A percentile compares a stretch with the other conserved stretches of the same genome.
These are phyloP conservation scores for Zea luxurians DNA, from an alignment of 176 grass and related monocot genomes.

Conservation along the genomic window DNA sequence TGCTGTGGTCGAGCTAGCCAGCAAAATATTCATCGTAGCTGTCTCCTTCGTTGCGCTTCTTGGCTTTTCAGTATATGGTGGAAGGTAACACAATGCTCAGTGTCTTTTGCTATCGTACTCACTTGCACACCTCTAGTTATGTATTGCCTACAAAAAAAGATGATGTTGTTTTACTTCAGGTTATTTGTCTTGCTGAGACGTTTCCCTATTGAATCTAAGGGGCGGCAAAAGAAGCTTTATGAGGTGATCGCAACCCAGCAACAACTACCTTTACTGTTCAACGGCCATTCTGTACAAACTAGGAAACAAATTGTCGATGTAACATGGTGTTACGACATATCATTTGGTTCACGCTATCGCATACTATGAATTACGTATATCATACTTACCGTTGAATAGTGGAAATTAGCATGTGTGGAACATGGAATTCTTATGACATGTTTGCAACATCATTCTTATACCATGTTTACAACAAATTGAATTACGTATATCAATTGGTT, in stretches of 20 bases:
- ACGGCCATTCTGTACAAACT: no score
- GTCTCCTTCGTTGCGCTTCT: slow-evolving; percentile 76
- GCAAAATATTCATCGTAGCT: slow-evolving; percentile 72
- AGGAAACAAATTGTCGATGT: no score
- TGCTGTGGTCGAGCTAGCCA: slow-evolving; percentile 49
- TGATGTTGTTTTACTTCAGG: slow-evolving; percentile 37
- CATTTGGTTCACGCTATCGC: no score
- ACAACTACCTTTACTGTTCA: slow-evolving; percentile 16
- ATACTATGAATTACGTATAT: no score
- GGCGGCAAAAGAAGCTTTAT: slow-evolving; percentile 81
- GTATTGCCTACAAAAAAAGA: background rate
- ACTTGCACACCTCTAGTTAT: background rate
- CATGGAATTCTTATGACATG: no score
- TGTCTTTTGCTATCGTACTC: background rate
- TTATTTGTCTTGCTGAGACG: slow-evolving; percentile 79
- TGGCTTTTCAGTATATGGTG: slow-evolving; percentile 81
- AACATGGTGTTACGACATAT: no score
- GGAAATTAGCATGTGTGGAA: no score
- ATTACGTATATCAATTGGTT: no score
- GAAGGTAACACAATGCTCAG: slow-evolving; percentile 50
- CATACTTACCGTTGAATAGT: no score
- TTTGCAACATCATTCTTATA: no score
- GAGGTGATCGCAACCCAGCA: slow-evolving; percentile 48
- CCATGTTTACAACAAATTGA: no score
- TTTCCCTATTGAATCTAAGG: slow-evolving; percentile 88